Evolutionary conservation across 345 rosid species (phyloP), one percentile per base, ranked within the genome.

Genomic region (Arabis alpina): DNA sequence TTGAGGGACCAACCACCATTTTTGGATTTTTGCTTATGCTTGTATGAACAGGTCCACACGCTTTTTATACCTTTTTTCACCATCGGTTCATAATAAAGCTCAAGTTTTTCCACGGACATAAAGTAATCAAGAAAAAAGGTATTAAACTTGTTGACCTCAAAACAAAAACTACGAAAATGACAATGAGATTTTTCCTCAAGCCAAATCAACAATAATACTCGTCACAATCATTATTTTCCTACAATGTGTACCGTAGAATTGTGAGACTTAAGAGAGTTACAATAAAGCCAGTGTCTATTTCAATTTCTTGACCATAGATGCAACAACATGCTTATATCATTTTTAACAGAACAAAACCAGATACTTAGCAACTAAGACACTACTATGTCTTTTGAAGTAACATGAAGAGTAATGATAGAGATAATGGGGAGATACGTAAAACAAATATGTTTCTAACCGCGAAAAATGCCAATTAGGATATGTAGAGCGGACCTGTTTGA

Each of bases 11-110:
- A 64, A 69, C 64, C 73, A 42, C 72, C 6, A 41, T 23, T 12
- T 37, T 72, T 72, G 76, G 64, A 63, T 1, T 14, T 62, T 72
- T 60, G 62, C 78, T 74, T 36, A 67, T 66, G 56, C 23, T 16
- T 53, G 56, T 60, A 68, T 37, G 23, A 52, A 72, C 24, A 42
- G 49, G 56, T 60, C 68, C 73, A 66, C 36, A 58, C 41, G 61
- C 67, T 74, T 66, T 66, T 66, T 59, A 49, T 66, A 59, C 63
- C 37, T 8, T 7, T 53, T 61, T 72, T 16, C 55, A 72, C 25
- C 56, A 54, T 34, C 63, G 64, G 76, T 54, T 40, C 57, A 54
- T 63, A 72, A 63, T 54, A 34, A 36, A 63, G 51, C 57, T 72
- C 76, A 54, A 36, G 19, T 8, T 19, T 72, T 62, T 71, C 37